Percentiles rank a stretch among this genome's conserved stretches.
Evolutionary conservation across 768 basidiomycete genomes (phyloP).

Genomic region (Phanerodontia chrysosporium): DNA sequence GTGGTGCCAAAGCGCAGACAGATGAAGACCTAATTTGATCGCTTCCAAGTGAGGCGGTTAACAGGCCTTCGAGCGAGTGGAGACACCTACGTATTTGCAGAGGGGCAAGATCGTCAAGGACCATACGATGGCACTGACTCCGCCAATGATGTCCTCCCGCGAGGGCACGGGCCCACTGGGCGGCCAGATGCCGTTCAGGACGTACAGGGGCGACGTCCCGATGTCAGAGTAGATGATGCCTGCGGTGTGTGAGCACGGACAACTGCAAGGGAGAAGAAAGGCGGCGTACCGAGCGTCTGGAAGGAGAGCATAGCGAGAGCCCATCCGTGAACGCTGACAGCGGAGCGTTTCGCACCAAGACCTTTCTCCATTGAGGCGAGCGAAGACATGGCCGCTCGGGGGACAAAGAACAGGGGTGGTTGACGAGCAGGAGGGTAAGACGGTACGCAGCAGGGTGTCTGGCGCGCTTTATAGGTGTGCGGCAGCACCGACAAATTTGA

Average conservation of each 20-base stretch:
- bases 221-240: constrained; percentile 43
- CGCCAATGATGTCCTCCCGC: constrained; percentile 60
- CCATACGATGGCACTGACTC: constrained; percentile 62
- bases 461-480: background rate
- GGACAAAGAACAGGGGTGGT: too few relatives aligned
- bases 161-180: constrained; percentile 41
- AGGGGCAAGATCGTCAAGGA: constrained; percentile 57
- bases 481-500: background rate
- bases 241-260: constrained; percentile 5
- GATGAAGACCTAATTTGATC: constrained; percentile 38
- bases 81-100: constrained; percentile 56
- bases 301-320: constrained; percentile 25
- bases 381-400: constrained; percentile 2
- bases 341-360: background rate
- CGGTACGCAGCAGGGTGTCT: too few relatives aligned
- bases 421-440: background rate
- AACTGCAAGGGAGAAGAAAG: background rate
- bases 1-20: constrained; percentile 44
- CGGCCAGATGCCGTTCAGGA: constrained; percentile 63
- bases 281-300: constrained; percentile 26
- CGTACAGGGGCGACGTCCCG: constrained; percentile 61
- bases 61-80: background rate
- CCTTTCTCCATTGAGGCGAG: background rate
- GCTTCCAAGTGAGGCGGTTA: background rate
- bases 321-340: constrained; percentile 13